Base-by-base conservation (phyloP, 768 basidiomycete genomes). In the Tubosaeta sp. region DNA sequence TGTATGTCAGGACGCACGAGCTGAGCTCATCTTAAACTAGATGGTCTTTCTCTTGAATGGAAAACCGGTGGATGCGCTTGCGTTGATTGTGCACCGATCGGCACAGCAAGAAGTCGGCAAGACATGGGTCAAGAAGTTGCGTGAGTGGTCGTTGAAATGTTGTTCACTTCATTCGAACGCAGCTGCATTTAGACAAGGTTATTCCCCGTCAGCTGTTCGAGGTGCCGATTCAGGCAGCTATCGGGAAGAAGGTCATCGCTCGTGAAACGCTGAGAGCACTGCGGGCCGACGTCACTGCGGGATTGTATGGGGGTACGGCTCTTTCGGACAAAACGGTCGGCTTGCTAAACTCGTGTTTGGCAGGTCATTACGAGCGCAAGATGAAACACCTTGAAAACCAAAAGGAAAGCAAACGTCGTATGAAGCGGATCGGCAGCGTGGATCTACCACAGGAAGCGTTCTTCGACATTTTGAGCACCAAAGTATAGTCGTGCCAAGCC, bases 401-500 rank as follows among this genome's bases (percentile, higher is more conserved):
- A 69, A 96, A 96, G 70, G 92, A 91, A 67, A 86, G 91, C 36
- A 97, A 97, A 70, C 81, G 84, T 46, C 77, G 79, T 53, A 86
- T 98, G 80, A 97, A 95, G 71, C 81, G 82, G 54, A 76, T 95
- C 46, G 93, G 94, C 31, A 84, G 76, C 50, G 90, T 97, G 45
- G 85, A 92, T 54, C 80, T 99, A 36, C 94, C 94, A 27, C 93
- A 96, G 61, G 92, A 94, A 62, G 95, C 94, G 1, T 98, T 99
- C 78, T 96, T 89, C 68, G 82, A 90, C 55, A 86, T 97, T 47
- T 74, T 98, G 54, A 81, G 83, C 62, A 78, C 77, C 41, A 86
- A 80, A 62, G 73, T 51, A 46, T 61, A 59, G 45, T 38, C 25
- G 2, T 32, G 24, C 41, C 34, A 48, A 32, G 34, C n/a, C 27